Base-by-base conservation (phyloP, 2,329 filamentous ascomycete species). In the Aureobasidium sp. region DNA sequence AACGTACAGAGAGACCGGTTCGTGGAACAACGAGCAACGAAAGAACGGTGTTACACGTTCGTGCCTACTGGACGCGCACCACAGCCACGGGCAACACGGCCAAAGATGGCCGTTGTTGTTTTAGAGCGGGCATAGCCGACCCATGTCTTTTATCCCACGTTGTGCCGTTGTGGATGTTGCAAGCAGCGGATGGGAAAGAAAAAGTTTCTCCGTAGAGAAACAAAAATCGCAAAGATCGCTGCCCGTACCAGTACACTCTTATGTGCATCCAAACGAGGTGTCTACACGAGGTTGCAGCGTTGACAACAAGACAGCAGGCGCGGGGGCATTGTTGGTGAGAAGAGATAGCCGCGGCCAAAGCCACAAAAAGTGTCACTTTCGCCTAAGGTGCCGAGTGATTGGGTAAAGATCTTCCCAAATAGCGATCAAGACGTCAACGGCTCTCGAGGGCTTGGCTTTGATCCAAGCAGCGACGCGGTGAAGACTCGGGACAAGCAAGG, bases 381-480 rank as follows among this genome's bases (percentile, higher is more conserved):
- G 47, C 47, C 30, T 39, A 29, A 21, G 35, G 35, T 19, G n/a
- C 47, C 47, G 25, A 30, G 21, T n/a, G 22, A 50, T 50, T 39
- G 47, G 44, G 34, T 14, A 21, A n/a, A 14, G 47, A 50, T 39
- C 32, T 38, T 6, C 47, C 21, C 35, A 34, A 25, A 47, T 12
- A 25, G 29, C 42, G 27, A 38, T 50, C 47, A 50, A 38, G 17
- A 50, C 47, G 47, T 50, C 47, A 50, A 50, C 35, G 47, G 47
- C 47, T 22, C 22, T 25, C 11, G n/a, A 19, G 44, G 6, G 14
- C 19, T 34, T 24, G 32, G 44, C 32, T 22, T 27, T 22, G 44
- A n/a, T n/a, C 32, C 19, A 34, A 25, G 19, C 6, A 16, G 42
- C 21, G 44, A 50, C 10, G 24, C 47, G 47, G 47, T 50, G 22